phyloP scores from a whole-genome alignment of 78 protist genomes.

The Dictyostelium intermedium region DNA sequence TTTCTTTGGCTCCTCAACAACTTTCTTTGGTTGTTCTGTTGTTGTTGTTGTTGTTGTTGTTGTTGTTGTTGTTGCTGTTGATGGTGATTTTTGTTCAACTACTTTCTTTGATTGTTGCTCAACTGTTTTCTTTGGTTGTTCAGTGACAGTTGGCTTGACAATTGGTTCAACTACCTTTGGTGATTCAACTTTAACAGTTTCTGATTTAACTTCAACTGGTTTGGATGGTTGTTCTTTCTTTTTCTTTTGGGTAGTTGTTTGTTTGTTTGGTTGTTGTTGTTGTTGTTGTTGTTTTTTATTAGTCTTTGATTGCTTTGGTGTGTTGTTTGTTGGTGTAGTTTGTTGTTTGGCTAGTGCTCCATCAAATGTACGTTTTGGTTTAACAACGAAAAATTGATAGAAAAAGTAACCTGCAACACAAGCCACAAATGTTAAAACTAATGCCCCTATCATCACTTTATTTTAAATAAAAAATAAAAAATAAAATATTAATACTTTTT shows the following conservation, averaged over 20 bases:
- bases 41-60: background rate
- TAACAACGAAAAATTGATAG: constrained; percentile 1
- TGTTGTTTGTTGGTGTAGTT: background rate
- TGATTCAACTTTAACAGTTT: background rate
- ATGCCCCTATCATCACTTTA: background rate
- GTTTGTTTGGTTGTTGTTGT: background rate
- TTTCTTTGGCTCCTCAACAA: constrained; percentile 24
- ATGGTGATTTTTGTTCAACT: background rate
- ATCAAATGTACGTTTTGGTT: background rate
- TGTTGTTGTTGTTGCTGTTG: background rate
- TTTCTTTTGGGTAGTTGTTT: background rate
- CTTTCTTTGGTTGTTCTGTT: background rate
- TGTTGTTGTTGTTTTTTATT: background rate
- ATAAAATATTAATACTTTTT: background rate
- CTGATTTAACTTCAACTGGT: background rate
- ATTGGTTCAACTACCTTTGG: background rate
- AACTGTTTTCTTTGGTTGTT: background rate
- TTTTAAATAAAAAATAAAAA: background rate
- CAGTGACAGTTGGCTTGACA: background rate
- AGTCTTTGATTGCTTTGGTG: background rate
- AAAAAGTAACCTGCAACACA: background rate
- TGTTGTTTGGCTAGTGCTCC: background rate
- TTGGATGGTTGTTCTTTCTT: constrained; percentile 1
- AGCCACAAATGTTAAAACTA: background rate
- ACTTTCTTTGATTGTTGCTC: background rate